Evolutionary conservation across 768 basidiomycete species (phyloP).

Genomic region (Amanita pseudoporphyria): DNA sequence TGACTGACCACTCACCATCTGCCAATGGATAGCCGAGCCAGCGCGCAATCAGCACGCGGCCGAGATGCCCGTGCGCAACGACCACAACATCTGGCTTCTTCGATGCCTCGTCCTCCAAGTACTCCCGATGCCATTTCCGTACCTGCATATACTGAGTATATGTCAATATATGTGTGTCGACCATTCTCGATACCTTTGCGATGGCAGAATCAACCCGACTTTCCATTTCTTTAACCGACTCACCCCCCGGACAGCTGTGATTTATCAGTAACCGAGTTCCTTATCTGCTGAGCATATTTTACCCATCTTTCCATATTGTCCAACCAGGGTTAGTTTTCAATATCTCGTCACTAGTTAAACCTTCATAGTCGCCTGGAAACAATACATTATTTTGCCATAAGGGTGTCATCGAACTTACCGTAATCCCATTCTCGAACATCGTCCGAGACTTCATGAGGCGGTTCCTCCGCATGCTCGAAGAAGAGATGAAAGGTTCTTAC

Average conservation of each 20-base stretch:
- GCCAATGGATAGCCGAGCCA: slow-evolving; percentile 68
- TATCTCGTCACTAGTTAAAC: slow-evolving; percentile 73
- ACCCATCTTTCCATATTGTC: slow-evolving; percentile 87
- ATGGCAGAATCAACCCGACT: slow-evolving; percentile 72
- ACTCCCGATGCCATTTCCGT: slow-evolving; percentile 61
- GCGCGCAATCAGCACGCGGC: slow-evolving; percentile 65
- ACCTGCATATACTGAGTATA: slow-evolving; percentile 46
- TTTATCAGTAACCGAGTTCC: slow-evolving; percentile 3
- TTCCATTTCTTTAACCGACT: slow-evolving; percentile 74
- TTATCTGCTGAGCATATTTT: slow-evolving; percentile 11
- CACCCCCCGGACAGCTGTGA: slow-evolving; percentile 80
- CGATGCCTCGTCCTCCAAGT: slow-evolving; percentile 55
- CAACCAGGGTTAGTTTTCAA: slow-evolving; percentile 48
- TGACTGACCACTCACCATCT: slow-evolving; percentile 44
- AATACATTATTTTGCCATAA: slow-evolving; percentile 1
- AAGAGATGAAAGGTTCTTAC: slow-evolving; percentile 79
- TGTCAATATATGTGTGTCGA: slow-evolving; percentile 3
- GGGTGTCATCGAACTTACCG: slow-evolving; percentile 20
- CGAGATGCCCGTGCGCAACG: slow-evolving; percentile 86
- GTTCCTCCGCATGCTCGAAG: slow-evolving; percentile 35
- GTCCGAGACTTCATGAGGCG: slow-evolving; percentile 54
- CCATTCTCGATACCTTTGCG: slow-evolving; percentile 36
- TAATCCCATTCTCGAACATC: slow-evolving; percentile 84
- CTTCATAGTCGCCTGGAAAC: slow-evolving; percentile 68
- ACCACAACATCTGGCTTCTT: slow-evolving; percentile 71